Evolutionary conservation across 2,329 filamentous ascomycete genomes (phyloP), one percentile per base, ranked within the genome.

Genomic region (Calonectria pseudoturangicola): DNA sequence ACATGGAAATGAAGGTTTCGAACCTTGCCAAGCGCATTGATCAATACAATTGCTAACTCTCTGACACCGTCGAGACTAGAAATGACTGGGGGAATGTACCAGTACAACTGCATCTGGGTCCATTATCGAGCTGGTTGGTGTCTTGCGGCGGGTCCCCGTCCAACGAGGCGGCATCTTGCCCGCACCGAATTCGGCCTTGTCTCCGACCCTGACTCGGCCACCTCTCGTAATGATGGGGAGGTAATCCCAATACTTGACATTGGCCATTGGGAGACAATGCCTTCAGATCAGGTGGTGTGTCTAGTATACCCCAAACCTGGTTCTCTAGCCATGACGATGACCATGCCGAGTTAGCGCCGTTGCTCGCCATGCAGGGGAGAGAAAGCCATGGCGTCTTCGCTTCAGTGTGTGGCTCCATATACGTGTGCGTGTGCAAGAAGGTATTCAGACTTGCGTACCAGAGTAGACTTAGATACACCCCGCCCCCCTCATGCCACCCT

Each of bases 401-500:
- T 12, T 25, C 21, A 16, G 21, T 27, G 54, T 36, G 12, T 28
- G 51, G 51, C 51, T 39, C 51, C 28, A 18, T 54, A 18, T 39
- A 0, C 13, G 51, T 36, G 33, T 28, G 51, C 21, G 33, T 28
- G 51, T 60, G 39, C 33, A 60, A 41, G 54, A 60, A 60, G 54
- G 54, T 60, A 60, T 60, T 60, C 54, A 60, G 54, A 60, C 54
- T 27, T 41, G 27, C 41, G 54, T 39, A 39, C 54, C n/a, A n/a
- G n/a, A 16, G 33, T n/a, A 58, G 33, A 28, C 54, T 41, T 43
- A 41, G 63, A 66, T 28, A 54, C 63, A 54, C 50, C 43, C 58
- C 47, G 45, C 36, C 70, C 64, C 7, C 56, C 54, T 75, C 73
- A 68, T 73, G 64, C 72, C 77, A 73, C 67, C 36, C 27, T 64